Conservation (phyloP, 176 grass and related monocot species). For the Avena sativa region DNA sequence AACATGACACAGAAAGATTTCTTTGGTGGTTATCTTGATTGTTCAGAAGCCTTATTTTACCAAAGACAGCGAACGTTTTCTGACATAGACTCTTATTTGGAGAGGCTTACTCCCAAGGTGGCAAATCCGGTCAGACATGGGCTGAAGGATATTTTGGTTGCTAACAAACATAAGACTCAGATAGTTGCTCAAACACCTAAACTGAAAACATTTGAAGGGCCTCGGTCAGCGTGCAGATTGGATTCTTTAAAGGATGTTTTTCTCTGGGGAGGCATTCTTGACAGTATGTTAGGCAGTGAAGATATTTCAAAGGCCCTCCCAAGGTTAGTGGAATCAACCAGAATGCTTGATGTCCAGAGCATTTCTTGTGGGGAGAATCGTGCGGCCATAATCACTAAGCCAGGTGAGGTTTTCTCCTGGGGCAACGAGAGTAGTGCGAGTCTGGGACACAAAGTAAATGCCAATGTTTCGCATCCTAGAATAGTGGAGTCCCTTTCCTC, state of each 20-base stretch:
- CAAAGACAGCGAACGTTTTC: constrained; percentile 69
- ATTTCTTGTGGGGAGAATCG: constrained; percentile 77
- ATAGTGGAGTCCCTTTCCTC: constrained; percentile 63
- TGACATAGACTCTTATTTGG: constrained; percentile 67
- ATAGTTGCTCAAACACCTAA: constrained; percentile 54
- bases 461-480: constrained; percentile 54
- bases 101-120: constrained; percentile 66
- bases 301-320: constrained; percentile 60
- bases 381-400: constrained; percentile 83
- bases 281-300: constrained; percentile 49
- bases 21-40: constrained; percentile 56
- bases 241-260: constrained; percentile 92
- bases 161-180: constrained; percentile 53
- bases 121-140: constrained; percentile 55
- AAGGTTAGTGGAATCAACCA: constrained; percentile 69
- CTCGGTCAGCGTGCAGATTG: constrained; percentile 50
- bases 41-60: constrained; percentile 73
- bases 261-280: constrained; percentile 86
- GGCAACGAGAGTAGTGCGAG: constrained; percentile 60
- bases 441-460: constrained; percentile 65
- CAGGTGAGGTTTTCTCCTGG: constrained; percentile 95
- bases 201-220: constrained; percentile 60
- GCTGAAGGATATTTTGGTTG: constrained; percentile 48
- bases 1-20: constrained; percentile 44
- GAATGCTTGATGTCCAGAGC: constrained; percentile 77